phyloP scores from a whole-genome alignment of 768 basidiomycete genomes.

The Strobilomyces echinocephalus region DNA sequence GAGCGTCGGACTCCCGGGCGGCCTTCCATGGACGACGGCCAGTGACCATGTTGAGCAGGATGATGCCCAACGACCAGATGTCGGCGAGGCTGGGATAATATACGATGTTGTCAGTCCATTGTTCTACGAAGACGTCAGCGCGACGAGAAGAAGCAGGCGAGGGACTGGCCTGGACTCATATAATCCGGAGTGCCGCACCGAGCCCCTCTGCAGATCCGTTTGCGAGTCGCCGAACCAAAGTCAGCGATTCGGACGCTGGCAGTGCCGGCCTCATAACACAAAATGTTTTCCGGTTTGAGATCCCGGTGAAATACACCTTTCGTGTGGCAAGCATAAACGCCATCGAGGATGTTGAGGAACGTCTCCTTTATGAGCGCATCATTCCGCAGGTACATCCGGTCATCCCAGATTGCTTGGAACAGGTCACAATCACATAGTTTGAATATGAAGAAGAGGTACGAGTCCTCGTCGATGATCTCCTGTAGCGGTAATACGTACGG shows the following conservation, averaged over 20 bases:
- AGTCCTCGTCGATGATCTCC: conserved; percentile 54
- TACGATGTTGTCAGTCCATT: conserved; percentile 48
- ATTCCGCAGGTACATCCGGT: conserved; percentile 50
- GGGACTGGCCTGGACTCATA: conserved; percentile 62
- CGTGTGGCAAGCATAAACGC: conserved; percentile 68
- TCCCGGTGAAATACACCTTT: conserved; percentile 78
- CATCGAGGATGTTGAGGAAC: conserved; percentile 78
- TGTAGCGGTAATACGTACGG: conserved; percentile 68
- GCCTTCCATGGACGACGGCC: conserved; percentile 31
- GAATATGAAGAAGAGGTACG: conserved; percentile 63
- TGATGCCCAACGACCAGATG: conserved; percentile 73
- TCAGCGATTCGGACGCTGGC: conserved; percentile 59
- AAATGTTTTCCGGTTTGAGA: conserved; percentile 80
- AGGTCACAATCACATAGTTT: conserved; percentile 62
- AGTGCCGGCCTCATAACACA: conserved; percentile 51
- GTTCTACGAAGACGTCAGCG: conserved; percentile 30
- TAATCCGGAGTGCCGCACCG: conserved; percentile 59
- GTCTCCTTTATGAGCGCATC: conserved; percentile 57
- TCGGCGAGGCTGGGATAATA: conserved; percentile 37
- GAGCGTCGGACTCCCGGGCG: conserved; percentile 6
- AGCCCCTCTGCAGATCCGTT: conserved; percentile 42
- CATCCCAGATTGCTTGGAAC: conserved; percentile 64
- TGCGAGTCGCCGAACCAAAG: conserved; percentile 66
- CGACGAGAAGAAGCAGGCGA: background rate
- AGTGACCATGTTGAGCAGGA: conserved; percentile 78